Percentiles rank a stretch among this genome's conserved stretches.
phyloP scores from a whole-genome alignment of 2,329 filamentous ascomycete species.

The Phialophora tarda region DNA sequence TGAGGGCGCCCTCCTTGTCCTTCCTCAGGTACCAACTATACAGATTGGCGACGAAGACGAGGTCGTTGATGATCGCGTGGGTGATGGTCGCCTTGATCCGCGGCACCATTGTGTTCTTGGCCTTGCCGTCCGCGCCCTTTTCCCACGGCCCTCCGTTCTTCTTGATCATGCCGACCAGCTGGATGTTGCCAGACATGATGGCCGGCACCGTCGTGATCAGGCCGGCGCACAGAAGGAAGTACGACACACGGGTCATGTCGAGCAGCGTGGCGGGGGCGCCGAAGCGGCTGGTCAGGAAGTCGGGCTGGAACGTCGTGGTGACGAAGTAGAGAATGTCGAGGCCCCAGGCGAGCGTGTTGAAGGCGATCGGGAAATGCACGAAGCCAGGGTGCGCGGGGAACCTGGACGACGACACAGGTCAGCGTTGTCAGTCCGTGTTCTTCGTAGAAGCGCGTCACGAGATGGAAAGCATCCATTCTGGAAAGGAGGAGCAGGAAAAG shows the following conservation, averaged over 20 bases:
- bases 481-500: neutral
- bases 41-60: slow-evolving; percentile 37
- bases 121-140: slow-evolving; percentile 38
- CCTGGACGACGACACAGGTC: slow-evolving; percentile 15
- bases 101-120: slow-evolving; percentile 40
- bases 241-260: slow-evolving; percentile 38
- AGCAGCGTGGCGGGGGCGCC: slow-evolving; percentile 32
- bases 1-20: slow-evolving; percentile 34
- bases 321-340: slow-evolving; percentile 40
- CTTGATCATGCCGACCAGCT: slow-evolving; percentile 40
- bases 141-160: slow-evolving; percentile 41
- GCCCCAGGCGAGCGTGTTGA: slow-evolving; percentile 40
- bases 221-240: slow-evolving; percentile 39
- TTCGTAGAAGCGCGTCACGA: neutral
- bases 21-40: slow-evolving; percentile 40
- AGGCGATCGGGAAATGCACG: slow-evolving; percentile 41
- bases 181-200: slow-evolving; percentile 40
- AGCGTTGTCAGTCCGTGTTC: slow-evolving; percentile 5
- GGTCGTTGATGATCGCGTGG: slow-evolving; percentile 39
- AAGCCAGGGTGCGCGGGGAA: slow-evolving; percentile 38
- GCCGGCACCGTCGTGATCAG: slow-evolving; percentile 39
- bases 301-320: slow-evolving; percentile 36
- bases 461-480: neutral
- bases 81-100: slow-evolving; percentile 40
- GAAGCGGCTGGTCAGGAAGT: slow-evolving; percentile 39